These are phyloP conservation scores for Rhizopus sp. DNA, from an alignment of 371 early-diverging fungal genomes.

Conservation along the genomic window DNA sequence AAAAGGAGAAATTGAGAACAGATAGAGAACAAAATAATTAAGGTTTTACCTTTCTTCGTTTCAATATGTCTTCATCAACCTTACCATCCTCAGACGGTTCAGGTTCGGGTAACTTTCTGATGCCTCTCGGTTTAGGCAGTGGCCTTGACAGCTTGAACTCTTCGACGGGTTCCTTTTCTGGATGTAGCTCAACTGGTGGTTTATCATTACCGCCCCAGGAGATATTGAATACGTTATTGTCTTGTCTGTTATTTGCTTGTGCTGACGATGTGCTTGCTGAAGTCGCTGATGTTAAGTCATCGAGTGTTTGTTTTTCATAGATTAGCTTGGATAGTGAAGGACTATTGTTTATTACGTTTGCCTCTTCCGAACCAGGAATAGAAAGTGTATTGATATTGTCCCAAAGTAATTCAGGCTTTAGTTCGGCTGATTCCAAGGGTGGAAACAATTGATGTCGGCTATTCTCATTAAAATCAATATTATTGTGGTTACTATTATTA, in stretches of 20 bases:
- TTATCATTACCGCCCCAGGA: slow-evolving; percentile 54
- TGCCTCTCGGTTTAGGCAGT: slow-evolving; percentile 50
- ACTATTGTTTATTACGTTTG: background rate
- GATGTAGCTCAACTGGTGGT: slow-evolving; percentile 42
- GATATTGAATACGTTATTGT: slow-evolving; percentile 40
- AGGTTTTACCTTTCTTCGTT: slow-evolving; percentile 39
- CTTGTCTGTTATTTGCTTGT: slow-evolving; percentile 1
- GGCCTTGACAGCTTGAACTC: slow-evolving; percentile 29
- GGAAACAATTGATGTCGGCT: no score
- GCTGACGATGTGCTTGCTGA: no score
- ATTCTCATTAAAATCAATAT: no score
- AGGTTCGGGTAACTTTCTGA: slow-evolving; percentile 47
- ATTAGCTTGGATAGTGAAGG: background rate
- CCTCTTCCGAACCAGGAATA: slow-evolving; percentile 11
- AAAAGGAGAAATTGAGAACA: background rate
- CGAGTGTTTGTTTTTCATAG: background rate
- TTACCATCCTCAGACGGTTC: slow-evolving; percentile 48
- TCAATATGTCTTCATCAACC: slow-evolving; percentile 46
- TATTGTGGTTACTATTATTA: no score
- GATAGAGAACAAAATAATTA: background rate
- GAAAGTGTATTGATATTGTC: slow-evolving; percentile 18
- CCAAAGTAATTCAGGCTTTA: slow-evolving; percentile 14
- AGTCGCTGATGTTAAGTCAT: background rate
- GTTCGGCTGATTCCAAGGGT: background rate
- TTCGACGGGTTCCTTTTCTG: slow-evolving; percentile 13